phyloP scores from a whole-genome alignment of 2,329 filamentous ascomycete species.

The Stromatinia cepivora region DNA sequence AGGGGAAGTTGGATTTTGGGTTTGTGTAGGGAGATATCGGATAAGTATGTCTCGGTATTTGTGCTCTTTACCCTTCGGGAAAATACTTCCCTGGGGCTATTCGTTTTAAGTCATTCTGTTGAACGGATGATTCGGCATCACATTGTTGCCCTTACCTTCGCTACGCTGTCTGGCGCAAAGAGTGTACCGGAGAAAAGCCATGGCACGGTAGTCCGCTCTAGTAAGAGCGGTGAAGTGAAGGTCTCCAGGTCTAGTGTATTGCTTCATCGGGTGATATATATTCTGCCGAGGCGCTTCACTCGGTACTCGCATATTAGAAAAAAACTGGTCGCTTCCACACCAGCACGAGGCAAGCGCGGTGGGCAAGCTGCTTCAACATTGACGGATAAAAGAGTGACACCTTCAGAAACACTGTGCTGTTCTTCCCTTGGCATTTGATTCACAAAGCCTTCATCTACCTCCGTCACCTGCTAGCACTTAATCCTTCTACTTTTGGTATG shows the following conservation, averaged over 20 bases:
- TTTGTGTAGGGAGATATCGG: not conserved
- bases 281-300: not conserved
- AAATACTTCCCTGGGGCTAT: not conserved
- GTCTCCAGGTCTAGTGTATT: not conserved
- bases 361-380: not conserved
- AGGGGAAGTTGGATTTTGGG: not conserved
- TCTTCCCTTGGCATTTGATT: not conserved
- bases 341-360: not conserved
- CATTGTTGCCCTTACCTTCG: not conserved
- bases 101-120: not conserved
- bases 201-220: not conserved
- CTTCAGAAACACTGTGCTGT: not conserved
- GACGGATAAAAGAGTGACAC: not conserved
- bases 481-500: not conserved
- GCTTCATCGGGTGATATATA: not conserved
- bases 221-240: slow-evolving; percentile 10
- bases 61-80: not conserved
- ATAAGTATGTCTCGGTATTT: not conserved
- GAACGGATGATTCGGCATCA: not conserved
- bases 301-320: not conserved
- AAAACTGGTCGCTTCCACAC: not conserved
- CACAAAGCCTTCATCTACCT: not conserved
- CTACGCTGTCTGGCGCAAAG: not conserved
- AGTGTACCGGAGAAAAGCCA: slow-evolving; percentile 3
- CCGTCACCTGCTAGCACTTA: not conserved